phyloP scores from a whole-genome alignment of 2,329 filamentous ascomycete genomes.

The Periconia sp. region DNA sequence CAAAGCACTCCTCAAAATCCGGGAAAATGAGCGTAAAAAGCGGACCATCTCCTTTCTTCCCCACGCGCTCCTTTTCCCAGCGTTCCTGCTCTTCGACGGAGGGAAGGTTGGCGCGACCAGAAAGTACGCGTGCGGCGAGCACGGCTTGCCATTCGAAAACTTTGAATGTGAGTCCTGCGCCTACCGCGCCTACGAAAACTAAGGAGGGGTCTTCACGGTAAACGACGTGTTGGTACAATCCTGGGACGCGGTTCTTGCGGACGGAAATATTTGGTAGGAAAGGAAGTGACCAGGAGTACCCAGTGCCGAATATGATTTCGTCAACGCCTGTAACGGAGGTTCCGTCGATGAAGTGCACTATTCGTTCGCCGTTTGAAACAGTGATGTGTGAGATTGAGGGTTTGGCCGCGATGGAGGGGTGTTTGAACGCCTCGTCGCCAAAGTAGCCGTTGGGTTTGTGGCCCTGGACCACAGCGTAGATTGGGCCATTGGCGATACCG shows the following conservation, averaged over 20 bases:
- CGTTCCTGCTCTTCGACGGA: conserved; percentile 49
- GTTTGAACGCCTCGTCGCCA: conserved; percentile 61
- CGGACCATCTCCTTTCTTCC: conserved; percentile 57
- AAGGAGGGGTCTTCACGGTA: conserved; percentile 58
- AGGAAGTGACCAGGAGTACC: conserved; percentile 65
- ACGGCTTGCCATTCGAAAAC: conserved; percentile 71
- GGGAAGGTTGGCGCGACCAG: conserved; percentile 57
- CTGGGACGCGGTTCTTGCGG: conserved; percentile 58
- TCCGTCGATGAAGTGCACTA: conserved; percentile 61
- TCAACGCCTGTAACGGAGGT: conserved; percentile 58
- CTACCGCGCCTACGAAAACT: conserved; percentile 61
- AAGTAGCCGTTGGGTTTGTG: conserved; percentile 58
- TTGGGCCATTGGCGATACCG: conserved; percentile 48
- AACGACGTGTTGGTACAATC: conserved; percentile 61
- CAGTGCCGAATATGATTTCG: conserved; percentile 66
- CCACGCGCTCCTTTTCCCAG: conserved; percentile 62
- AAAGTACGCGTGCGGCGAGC: conserved; percentile 59
- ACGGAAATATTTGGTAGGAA: conserved; percentile 53
- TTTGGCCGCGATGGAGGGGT: conserved; percentile 54
- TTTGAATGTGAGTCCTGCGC: conserved; percentile 61
- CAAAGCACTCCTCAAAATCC: conserved; percentile 67
- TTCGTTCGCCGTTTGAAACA: conserved; percentile 36
- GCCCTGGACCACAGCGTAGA: conserved; percentile 59
- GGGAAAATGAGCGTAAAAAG: conserved; percentile 61
- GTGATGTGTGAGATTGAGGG: conserved; percentile 54